Evolutionary conservation across 108 stramenopile species (phyloP).

Genomic region (Fistulifera solaris): DNA sequence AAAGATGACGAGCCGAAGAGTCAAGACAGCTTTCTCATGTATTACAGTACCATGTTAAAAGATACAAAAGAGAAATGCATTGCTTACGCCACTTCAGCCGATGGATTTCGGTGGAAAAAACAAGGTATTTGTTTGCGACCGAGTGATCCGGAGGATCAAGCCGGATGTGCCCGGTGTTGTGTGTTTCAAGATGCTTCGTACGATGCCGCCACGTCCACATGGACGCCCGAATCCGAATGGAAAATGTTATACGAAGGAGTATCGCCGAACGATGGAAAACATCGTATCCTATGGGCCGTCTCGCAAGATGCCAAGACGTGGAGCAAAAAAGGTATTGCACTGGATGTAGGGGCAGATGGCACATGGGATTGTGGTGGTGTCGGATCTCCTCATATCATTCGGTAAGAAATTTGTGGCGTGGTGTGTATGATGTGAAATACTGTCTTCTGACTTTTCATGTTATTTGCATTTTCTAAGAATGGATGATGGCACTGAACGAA

Average conservation of each 20-base stretch:
- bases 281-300: constrained; percentile 66
- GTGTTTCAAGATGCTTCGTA: constrained; percentile 54
- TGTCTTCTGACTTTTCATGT: constrained; percentile 2
- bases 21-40: constrained; percentile 77
- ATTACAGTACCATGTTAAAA: constrained; percentile 84
- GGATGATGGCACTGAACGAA: constrained; percentile 78
- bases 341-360: constrained; percentile 55
- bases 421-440: too few relatives aligned
- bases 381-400: constrained; percentile 70
- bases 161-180: constrained; percentile 70
- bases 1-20: constrained; percentile 13
- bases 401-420: constrained; percentile 16
- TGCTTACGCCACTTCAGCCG: constrained; percentile 59
- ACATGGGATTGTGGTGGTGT: constrained; percentile 71
- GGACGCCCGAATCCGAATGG: constrained; percentile 43
- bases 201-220: constrained; percentile 28
- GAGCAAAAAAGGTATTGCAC: constrained; percentile 58
- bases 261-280: constrained; percentile 58
- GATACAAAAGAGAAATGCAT: constrained; percentile 71
- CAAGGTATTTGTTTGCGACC: constrained; percentile 56
- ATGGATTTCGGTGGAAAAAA: constrained; percentile 83
- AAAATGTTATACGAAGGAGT: constrained; percentile 78
- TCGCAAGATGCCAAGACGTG: constrained; percentile 55
- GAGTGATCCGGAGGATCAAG: constrained; percentile 50
- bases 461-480: constrained; percentile 26